These are phyloP conservation scores for Chloris gayana DNA, from an alignment of 176 grass and related monocot species.

Conservation along the genomic window DNA sequence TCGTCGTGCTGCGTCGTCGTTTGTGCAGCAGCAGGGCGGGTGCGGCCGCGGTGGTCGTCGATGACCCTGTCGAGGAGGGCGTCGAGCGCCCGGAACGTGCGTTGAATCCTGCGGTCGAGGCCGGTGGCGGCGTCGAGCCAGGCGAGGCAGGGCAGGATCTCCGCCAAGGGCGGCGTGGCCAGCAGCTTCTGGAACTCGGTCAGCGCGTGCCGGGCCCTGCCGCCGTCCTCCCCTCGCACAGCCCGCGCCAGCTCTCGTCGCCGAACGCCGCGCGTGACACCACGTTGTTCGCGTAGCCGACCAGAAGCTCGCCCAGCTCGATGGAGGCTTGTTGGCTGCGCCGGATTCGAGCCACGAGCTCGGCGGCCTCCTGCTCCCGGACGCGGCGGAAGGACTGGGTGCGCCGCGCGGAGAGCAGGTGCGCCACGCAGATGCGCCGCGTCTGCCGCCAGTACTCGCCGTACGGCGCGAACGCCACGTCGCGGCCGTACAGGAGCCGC, in stretches of 20 bases:
- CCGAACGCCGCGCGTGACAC: neutral
- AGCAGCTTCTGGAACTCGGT: conserved; percentile 4
- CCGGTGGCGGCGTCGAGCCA: conserved; percentile 51
- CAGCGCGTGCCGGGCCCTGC: neutral
- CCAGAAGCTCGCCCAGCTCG: conserved; percentile 1
- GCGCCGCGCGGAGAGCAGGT: conserved; percentile 45
- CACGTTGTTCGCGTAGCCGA: conserved; percentile 25
- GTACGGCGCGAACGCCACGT: conserved; percentile 58
- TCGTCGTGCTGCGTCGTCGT: neutral
- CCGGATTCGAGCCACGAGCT: conserved; percentile 16
- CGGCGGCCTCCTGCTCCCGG: conserved; percentile 34
- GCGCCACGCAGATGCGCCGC: conserved; percentile 47
- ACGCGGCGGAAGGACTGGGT: conserved; percentile 34
- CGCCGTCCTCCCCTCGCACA: neutral
- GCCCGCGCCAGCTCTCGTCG: neutral
- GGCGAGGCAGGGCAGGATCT: conserved; percentile 47
- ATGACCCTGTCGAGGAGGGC: conserved; percentile 39
- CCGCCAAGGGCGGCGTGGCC: conserved; percentile 13
- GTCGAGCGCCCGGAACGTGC: conserved; percentile 25
- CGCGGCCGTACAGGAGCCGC: conserved; percentile 38
- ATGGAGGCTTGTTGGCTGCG: neutral
- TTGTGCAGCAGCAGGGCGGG: too few species aligned
- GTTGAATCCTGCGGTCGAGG: neutral
- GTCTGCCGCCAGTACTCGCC: conserved; percentile 60
- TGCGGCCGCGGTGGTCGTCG: neutral